A percentile compares a stretch with the other conserved stretches of the same genome.
phyloP scores from a whole-genome alignment of 2,329 filamentous ascomycete species.

The Cercospora sesami region DNA sequence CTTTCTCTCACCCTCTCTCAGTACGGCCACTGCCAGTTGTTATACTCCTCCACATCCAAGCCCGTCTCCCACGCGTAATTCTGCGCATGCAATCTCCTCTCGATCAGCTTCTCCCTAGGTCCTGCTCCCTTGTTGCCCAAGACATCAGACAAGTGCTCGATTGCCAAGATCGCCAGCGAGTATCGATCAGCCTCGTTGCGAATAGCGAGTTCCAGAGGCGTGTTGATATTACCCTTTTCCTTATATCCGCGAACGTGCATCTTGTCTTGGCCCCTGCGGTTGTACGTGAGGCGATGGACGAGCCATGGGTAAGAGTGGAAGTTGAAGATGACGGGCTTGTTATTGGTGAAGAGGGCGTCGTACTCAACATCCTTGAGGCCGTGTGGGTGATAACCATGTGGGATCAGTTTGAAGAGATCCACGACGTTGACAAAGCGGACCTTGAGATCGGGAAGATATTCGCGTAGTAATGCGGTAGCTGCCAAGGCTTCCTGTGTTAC shows the following conservation, averaged over 20 bases:
- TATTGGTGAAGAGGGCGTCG: constrained; percentile 67
- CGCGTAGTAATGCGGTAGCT: constrained; percentile 70
- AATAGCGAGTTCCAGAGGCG: constrained; percentile 74
- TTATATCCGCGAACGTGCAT: constrained; percentile 76
- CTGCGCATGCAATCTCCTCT: constrained; percentile 63
- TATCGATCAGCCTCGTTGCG: constrained; percentile 76
- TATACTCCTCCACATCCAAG: constrained; percentile 66
- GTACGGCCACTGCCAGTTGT: constrained; percentile 66
- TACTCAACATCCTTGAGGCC: constrained; percentile 68
- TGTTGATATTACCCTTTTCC: constrained; percentile 84
- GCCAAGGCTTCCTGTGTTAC: constrained; percentile 73
- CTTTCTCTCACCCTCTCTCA: constrained; percentile 18
- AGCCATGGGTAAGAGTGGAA: constrained; percentile 84
- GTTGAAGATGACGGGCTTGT: constrained; percentile 76
- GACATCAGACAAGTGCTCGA: constrained; percentile 62
- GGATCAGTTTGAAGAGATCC: constrained; percentile 77
- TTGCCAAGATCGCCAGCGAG: constrained; percentile 73
- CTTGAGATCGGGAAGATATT: constrained; percentile 69
- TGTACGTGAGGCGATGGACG: constrained; percentile 74
- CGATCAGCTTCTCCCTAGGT: constrained; percentile 64
- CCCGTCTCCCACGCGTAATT: constrained; percentile 69
- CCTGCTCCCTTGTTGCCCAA: constrained; percentile 64
- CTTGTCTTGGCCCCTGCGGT: constrained; percentile 66
- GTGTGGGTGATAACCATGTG: constrained; percentile 69
- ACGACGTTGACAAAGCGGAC: constrained; percentile 79